Conservation (phyloP, 176 grass and related monocot genomes). For the Typha latifolia region DNA sequence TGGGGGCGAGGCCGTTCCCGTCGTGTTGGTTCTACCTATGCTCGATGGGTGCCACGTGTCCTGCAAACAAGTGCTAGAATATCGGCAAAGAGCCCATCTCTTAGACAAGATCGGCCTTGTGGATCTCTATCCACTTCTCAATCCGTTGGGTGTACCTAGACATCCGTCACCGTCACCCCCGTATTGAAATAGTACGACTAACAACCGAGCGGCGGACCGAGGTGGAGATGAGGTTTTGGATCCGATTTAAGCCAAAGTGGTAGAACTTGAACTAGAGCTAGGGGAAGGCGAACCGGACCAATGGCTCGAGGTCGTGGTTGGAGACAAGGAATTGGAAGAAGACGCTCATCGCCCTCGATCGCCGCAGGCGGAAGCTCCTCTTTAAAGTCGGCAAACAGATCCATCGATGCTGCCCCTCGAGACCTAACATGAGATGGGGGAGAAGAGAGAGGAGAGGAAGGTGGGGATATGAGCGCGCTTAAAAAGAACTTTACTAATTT, state of each 20-base stretch:
- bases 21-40: conserved; percentile 98
- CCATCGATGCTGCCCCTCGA: too few species aligned
- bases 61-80: conserved; percentile 80
- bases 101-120: conserved; percentile 69
- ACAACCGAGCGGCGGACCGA: conserved; percentile 53
- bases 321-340: conserved; percentile 96
- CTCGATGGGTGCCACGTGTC: conserved; percentile 81
- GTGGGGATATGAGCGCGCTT: too few species aligned
- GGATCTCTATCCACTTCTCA: conserved; percentile 92
- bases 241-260: conserved; percentile 62
- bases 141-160: conserved; percentile 54
- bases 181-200: conserved; percentile 91
- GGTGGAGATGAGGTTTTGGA: conserved; percentile 65
- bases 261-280: conserved; percentile 78
- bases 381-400: too few species aligned
- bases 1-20: too few species aligned
- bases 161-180: conserved; percentile 60
- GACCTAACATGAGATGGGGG: too few species aligned
- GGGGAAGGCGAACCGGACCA: conserved; percentile 69
- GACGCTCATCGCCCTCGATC: too few species aligned
- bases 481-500: too few species aligned
- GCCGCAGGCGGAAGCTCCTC: too few species aligned
- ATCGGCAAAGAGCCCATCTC: conserved; percentile 83
- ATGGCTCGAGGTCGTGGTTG: conserved; percentile 46
- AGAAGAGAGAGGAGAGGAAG: too few species aligned